These are phyloP conservation scores for Pulveroboletus sp. DNA, from an alignment of 768 basidiomycete genomes.

Conservation along the genomic window DNA sequence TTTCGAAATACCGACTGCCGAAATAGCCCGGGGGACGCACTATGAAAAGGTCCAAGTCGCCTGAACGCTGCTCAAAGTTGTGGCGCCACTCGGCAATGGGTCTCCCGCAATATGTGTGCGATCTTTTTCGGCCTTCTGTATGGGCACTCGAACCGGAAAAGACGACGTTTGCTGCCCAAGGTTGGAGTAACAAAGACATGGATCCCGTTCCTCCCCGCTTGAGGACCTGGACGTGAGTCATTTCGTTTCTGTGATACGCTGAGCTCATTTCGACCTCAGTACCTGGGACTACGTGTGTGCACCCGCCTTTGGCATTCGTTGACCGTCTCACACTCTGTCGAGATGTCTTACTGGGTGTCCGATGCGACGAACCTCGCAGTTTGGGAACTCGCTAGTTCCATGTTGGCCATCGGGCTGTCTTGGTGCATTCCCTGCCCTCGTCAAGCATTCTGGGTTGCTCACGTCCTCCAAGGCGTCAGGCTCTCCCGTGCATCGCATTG, in stretches of 20 bases:
- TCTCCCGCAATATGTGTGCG: not conserved
- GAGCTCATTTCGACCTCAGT: conserved; percentile 8
- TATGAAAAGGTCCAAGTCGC: too few relatives aligned
- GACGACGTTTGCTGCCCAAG: conserved; percentile 54
- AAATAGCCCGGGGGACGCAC: too few relatives aligned
- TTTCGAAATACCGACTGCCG: too few relatives aligned
- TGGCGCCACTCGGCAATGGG: too few relatives aligned
- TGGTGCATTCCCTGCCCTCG: conserved; percentile 38
- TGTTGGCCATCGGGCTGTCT: conserved; percentile 70
- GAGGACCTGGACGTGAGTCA: conserved; percentile 54
- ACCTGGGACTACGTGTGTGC: conserved; percentile 66
- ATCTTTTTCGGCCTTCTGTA: conserved; percentile 17
- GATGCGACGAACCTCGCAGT: conserved; percentile 41
- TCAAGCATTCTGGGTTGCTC: not conserved
- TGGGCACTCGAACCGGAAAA: conserved; percentile 21
- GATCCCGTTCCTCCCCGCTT: conserved; percentile 60
- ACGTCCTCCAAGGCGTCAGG: conserved; percentile 49
- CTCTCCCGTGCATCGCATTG: conserved; percentile 63
- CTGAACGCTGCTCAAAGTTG: too few relatives aligned
- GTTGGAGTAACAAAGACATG: conserved; percentile 75
- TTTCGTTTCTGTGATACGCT: not conserved
- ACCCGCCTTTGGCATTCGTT: conserved; percentile 24
- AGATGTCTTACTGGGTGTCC: conserved; percentile 31
- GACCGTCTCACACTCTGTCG: conserved; percentile 11
- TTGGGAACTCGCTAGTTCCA: conserved; percentile 55